phyloP scores from a whole-genome alignment of 139 green algal genomes.

The Chlorella sp. region DNA sequence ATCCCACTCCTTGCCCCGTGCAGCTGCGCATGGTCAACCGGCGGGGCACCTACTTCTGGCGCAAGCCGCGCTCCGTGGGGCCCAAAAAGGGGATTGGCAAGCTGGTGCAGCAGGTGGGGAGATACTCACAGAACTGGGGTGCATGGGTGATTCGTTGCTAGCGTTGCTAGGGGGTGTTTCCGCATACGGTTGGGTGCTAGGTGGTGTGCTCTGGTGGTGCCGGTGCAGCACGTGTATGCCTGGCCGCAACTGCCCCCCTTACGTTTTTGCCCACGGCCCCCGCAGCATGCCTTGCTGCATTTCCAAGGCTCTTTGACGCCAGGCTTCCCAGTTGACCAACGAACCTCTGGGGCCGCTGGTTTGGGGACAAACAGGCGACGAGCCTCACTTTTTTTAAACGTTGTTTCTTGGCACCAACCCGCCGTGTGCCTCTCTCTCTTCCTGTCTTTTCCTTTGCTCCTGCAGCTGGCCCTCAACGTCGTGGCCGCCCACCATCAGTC shows the following conservation, averaged over 20 bases:
- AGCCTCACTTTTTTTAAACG: too few species aligned
- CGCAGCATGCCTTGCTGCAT: too few species aligned
- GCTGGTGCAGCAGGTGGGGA: conserved; percentile 39
- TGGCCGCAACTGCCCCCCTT: background rate
- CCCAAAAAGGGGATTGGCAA: conserved; percentile 44
- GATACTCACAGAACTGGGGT: background rate
- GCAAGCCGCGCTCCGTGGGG: conserved; percentile 35
- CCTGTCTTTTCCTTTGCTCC: too few species aligned
- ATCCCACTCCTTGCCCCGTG: background rate
- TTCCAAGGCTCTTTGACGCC: too few species aligned
- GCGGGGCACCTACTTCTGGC: conserved; percentile 63
- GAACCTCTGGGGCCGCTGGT: too few species aligned
- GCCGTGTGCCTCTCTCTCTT: too few species aligned
- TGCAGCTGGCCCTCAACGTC: too few species aligned
- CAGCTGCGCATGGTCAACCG: conserved; percentile 48
- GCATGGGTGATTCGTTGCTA: background rate
- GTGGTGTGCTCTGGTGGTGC: background rate
- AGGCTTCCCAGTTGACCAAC: too few species aligned
- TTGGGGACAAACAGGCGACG: too few species aligned
- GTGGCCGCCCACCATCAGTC: too few species aligned
- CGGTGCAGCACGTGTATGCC: background rate
- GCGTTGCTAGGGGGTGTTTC: background rate
- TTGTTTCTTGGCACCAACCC: too few species aligned
- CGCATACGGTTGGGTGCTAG: background rate
- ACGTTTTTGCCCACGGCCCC: too few species aligned